phyloP scores from a whole-genome alignment of 768 basidiomycete species.

The Lactarius deliciosus region DNA sequence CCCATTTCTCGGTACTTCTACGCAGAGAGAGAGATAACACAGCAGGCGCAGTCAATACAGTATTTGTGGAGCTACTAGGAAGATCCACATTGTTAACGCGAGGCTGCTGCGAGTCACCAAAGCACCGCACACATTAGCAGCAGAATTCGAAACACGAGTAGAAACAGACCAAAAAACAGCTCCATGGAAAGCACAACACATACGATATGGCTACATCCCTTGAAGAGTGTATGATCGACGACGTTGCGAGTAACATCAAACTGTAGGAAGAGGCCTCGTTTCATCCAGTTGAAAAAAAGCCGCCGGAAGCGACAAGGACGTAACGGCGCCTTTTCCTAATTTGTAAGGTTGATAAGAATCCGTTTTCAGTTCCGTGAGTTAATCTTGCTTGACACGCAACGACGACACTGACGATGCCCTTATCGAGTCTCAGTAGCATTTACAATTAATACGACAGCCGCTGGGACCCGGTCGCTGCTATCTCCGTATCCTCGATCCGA shows the following conservation, averaged over 20 bases:
- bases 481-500: constrained; percentile 8
- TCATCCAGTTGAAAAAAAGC: not conserved
- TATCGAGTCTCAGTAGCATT: not conserved
- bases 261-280: not conserved
- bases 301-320: not conserved
- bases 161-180: not conserved
- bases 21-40: not conserved
- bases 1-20: not conserved
- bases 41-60: constrained; percentile 2
- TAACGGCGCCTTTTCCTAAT: not conserved
- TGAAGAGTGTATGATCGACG: not conserved
- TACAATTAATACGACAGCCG: constrained; percentile 8
- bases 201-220: not conserved
- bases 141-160: not conserved
- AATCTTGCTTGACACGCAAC: constrained; percentile 3
- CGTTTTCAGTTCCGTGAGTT: not conserved
- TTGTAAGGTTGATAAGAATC: not conserved
- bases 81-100: not conserved
- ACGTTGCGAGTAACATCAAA: not conserved
- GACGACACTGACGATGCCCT: not conserved
- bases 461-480: constrained; percentile 7
- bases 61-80: not conserved
- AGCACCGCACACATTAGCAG: constrained; percentile 8
- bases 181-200: not conserved
- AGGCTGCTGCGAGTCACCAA: not conserved